Evolutionary conservation across 257 asterid genomes (phyloP), one percentile per base, ranked within the genome.

Genomic region (Galeopsis tetrahit): DNA sequence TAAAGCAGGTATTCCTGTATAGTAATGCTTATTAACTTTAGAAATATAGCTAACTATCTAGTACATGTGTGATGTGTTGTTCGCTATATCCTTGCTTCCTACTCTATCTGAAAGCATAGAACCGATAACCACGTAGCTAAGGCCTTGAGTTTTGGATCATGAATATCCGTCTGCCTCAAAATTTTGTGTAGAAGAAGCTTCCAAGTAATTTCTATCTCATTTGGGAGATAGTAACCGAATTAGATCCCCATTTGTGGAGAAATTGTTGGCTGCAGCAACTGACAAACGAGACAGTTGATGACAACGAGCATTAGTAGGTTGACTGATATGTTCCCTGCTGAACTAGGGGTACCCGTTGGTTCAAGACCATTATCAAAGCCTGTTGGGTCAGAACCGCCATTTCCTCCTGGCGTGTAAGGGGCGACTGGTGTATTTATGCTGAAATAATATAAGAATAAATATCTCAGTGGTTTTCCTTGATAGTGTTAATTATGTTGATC

Each of bases 311-410:
- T 72, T 70, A 76, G 72, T 77, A 78, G 65, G 79, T 77, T 80
- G 82, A 67, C 48, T 21, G 96, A 77, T 52, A 55, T 13, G 66
- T 59, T 71, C 63, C 76, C 81, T 61, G 88, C 96, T 56, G 87
- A 81, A 80, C 62, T 92, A 53, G 99, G 96, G 46, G 84, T 73
- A 14, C 96, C 88, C n/a, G 92, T 85, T 61, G 98, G 97, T 76
- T 83, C 92, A 4, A 79, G 65, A 40, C 96, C 92, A 62, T 79
- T 83, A 44, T 90, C 92, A 61, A 69, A 79, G 35, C 95, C 96
- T 17, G 84, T 63, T 69, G 87, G 91, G 52, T 77, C 88, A 17
- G 81, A 38, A 70, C 81, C 80, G 13, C 84, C 85, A 53, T 77
- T 81, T 52, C 86, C 95, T 34, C 80, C 79, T 1, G 96, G 91